Percentiles rank a stretch among this genome's conserved stretches.
These are phyloP conservation scores for Xenoacremonium recifei DNA, from an alignment of 2,329 filamentous ascomycete genomes.

Conservation along the genomic window DNA sequence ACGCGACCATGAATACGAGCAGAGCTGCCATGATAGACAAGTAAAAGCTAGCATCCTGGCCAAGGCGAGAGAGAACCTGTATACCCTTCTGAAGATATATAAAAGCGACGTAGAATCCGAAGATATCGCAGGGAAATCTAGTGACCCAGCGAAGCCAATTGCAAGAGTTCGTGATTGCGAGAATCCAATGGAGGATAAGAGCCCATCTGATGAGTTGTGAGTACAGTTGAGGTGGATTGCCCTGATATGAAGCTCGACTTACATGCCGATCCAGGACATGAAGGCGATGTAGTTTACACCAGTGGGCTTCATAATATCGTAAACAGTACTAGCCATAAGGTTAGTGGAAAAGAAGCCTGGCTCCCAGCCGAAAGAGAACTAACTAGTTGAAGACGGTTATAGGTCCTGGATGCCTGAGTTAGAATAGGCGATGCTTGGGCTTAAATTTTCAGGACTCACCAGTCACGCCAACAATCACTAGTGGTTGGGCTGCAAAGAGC, in stretches of 20 bases:
- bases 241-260: conserved; percentile 28
- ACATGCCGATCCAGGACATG: conserved; percentile 88
- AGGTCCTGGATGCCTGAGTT: conserved; percentile 49
- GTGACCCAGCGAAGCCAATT: conserved; percentile 89
- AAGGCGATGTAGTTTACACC: conserved; percentile 83
- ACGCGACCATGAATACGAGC: conserved; percentile 75
- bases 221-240: not conserved
- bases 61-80: conserved; percentile 78
- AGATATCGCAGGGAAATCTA: conserved; percentile 88
- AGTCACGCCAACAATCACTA: conserved; percentile 89
- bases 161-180: conserved; percentile 82
- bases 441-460: conserved; percentile 38
- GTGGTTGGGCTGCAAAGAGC: conserved; percentile 75
- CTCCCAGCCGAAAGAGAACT: conserved; percentile 14
- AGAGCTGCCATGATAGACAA: conserved; percentile 75
- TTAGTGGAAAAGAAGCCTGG: not conserved
- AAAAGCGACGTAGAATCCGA: conserved; percentile 89
- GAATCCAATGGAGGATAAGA: conserved; percentile 77
- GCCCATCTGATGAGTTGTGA: conserved; percentile 61
- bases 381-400: conserved; percentile 93
- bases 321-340: conserved; percentile 63
- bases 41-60: conserved; percentile 66
- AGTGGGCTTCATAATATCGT: conserved; percentile 77
- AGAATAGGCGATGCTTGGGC: not conserved
- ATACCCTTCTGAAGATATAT: conserved; percentile 92